Conservation (phyloP, 208 protist genomes). For the Acanthamoeba castellanii region DNA sequence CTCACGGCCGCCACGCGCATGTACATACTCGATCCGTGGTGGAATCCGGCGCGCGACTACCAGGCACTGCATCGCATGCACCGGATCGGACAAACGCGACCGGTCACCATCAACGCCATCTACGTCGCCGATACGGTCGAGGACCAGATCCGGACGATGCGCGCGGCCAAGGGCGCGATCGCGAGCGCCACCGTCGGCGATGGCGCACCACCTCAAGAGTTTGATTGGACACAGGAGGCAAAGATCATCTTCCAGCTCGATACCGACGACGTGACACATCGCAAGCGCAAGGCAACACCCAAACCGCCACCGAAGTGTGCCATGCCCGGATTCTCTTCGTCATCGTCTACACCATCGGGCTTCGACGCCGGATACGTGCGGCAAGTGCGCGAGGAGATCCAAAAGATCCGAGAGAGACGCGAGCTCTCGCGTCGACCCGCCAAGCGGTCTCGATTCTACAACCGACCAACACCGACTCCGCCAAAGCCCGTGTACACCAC, state of each 20-base stretch:
- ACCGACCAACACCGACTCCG: too few species aligned
- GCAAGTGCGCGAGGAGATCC: too few species aligned
- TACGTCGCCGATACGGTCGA: neutral
- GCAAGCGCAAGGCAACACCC: too few species aligned
- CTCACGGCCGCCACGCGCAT: conserved; percentile 96
- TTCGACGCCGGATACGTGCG: too few species aligned
- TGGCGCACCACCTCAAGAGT: neutral
- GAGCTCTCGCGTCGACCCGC: too few species aligned
- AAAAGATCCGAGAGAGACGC: too few species aligned
- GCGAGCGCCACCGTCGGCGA: neutral
- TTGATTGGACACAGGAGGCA: neutral
- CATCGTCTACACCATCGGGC: too few species aligned
- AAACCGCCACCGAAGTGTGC: too few species aligned
- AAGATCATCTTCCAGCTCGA: neutral
- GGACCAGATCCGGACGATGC: neutral
- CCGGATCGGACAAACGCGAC: neutral
- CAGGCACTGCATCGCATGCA: neutral
- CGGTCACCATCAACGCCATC: neutral
- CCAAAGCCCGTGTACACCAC: too few species aligned
- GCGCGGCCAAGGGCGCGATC: conserved; percentile 2
- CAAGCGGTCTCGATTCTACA: too few species aligned
- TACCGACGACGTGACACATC: too few species aligned
- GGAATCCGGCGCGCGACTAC: conserved; percentile 78
- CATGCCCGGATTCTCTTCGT: too few species aligned
- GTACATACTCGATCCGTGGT: conserved; percentile 92